Evolutionary conservation across 805 yeast species (phyloP).

Genomic region (Metschnikowia aberdeeniae): DNA sequence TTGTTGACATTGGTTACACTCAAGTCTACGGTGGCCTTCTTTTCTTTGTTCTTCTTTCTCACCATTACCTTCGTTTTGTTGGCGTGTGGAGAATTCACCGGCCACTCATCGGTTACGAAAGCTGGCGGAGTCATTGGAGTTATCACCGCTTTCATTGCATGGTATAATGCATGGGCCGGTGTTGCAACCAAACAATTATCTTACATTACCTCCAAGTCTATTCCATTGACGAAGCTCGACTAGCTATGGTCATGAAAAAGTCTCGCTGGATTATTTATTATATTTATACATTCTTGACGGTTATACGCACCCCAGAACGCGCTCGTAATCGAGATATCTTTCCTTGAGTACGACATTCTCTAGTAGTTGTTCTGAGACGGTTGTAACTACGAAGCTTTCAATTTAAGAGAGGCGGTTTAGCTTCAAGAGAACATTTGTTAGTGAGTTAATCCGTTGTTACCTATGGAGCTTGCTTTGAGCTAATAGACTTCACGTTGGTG

Average conservation of each 20-base stretch:
- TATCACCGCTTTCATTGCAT: slow-evolving; percentile 15
- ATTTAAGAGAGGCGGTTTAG: too few relatives aligned
- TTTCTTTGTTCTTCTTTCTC: slow-evolving; percentile 47
- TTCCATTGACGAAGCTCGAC: slow-evolving; percentile 1
- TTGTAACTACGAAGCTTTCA: too few relatives aligned
- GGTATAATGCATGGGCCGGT: slow-evolving; percentile 18
- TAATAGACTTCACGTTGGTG: too few relatives aligned
- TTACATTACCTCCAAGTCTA: slow-evolving; percentile 9
- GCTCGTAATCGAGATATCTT: not conserved
- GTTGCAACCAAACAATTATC: slow-evolving; percentile 16
- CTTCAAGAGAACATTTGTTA: too few relatives aligned
- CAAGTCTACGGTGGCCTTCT: slow-evolving; percentile 48
- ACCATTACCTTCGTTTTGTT: slow-evolving; percentile 52
- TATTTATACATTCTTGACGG: not conserved
- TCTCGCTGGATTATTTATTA: not conserved
- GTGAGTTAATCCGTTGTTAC: too few relatives aligned
- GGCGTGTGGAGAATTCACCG: slow-evolving; percentile 48
- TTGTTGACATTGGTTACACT: slow-evolving; percentile 52
- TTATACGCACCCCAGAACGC: not conserved
- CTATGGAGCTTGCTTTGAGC: too few relatives aligned
- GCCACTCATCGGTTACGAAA: slow-evolving; percentile 11
- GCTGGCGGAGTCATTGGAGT: slow-evolving; percentile 17
- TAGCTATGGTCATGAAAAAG: not conserved
- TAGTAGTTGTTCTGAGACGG: too few relatives aligned
- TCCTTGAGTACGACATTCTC: too few relatives aligned